phyloP scores from a whole-genome alignment of 1,284 basidiomycete genomes.

The Ceratobasidium sp. region DNA sequence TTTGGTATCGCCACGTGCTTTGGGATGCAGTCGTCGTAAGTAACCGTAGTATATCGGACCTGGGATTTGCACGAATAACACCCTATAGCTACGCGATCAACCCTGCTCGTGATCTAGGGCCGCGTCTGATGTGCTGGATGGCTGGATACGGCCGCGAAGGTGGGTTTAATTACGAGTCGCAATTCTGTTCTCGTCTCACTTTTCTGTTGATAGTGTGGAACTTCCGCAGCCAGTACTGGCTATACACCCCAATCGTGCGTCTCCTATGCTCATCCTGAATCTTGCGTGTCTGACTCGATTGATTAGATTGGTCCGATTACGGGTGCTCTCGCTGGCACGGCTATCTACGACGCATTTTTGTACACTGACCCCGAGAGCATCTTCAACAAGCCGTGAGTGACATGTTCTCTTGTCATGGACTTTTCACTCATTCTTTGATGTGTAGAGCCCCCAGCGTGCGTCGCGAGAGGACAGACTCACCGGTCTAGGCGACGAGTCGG shows the following conservation, averaged over 20 bases:
- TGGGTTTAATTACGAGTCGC: neutral
- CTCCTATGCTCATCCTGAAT: neutral
- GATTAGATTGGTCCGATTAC: constrained; percentile 49
- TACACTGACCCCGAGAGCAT: constrained; percentile 54
- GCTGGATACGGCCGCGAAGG: constrained; percentile 66
- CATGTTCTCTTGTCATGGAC: neutral
- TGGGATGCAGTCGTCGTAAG: constrained; percentile 27
- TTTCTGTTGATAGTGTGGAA: constrained; percentile 26
- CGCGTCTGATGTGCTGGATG: constrained; percentile 68
- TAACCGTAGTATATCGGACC: constrained; percentile 39
- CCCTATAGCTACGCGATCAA: constrained; percentile 64
- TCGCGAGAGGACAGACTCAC: neutral
- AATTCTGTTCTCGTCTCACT: constrained; percentile 49
- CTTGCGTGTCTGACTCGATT: constrained; percentile 34
- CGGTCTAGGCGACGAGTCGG: neutral
- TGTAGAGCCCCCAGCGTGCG: neutral
- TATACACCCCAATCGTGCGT: constrained; percentile 73
- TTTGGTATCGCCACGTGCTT: neutral
- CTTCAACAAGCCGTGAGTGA: constrained; percentile 49
- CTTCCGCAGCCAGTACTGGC: constrained; percentile 70
- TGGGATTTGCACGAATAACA: neutral
- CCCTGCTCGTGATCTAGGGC: constrained; percentile 73
- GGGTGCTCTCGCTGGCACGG: constrained; percentile 54
- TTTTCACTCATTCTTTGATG: neutral
- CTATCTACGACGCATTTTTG: constrained; percentile 54